Conservation (phyloP, 139 green algal species). For the Micractinium sp. region DNA sequence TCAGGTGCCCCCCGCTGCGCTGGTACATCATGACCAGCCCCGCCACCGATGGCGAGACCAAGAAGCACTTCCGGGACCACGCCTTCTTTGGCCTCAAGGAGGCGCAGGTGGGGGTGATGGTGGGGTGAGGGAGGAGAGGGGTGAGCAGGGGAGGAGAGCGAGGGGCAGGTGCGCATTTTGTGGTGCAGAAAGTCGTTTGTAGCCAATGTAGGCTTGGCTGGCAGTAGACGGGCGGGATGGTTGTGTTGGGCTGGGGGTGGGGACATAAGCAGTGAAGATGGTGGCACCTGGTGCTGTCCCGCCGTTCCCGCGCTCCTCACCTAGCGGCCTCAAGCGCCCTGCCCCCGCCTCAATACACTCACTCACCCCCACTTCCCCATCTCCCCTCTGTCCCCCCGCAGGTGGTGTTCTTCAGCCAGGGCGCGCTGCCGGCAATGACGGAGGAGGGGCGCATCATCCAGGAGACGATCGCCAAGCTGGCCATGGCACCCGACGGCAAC, state of each 20-base stretch:
- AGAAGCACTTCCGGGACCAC: slow-evolving; percentile 73
- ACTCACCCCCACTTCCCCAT: neutral
- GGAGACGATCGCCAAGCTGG: slow-evolving; percentile 56
- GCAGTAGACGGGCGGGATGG: no score
- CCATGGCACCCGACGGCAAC: slow-evolving; percentile 94
- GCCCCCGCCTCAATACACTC: neutral
- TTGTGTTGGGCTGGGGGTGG: no score
- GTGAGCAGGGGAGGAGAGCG: neutral
- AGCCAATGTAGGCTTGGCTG: no score
- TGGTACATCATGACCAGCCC: slow-evolving; percentile 96
- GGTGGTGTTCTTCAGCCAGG: slow-evolving; percentile 56
- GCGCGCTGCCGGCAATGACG: slow-evolving; percentile 87
- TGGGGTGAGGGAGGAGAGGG: no score
- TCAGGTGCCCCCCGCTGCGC: slow-evolving; percentile 40
- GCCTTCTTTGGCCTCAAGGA: slow-evolving; percentile 80
- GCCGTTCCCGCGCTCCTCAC: no score
- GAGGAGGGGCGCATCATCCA: slow-evolving; percentile 87
- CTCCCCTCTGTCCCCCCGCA: neutral
- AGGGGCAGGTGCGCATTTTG: no score
- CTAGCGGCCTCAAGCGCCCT: no score
- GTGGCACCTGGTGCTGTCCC: no score
- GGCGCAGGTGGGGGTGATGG: slow-evolving; percentile 10
- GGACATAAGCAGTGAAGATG: no score
- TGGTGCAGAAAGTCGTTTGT: neutral
- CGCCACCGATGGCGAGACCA: slow-evolving; percentile 84